Percentiles rank a stretch among this genome's conserved stretches.
Conservation (phyloP, 495 filamentous ascomycete species). For the Tirmania nivea region DNA sequence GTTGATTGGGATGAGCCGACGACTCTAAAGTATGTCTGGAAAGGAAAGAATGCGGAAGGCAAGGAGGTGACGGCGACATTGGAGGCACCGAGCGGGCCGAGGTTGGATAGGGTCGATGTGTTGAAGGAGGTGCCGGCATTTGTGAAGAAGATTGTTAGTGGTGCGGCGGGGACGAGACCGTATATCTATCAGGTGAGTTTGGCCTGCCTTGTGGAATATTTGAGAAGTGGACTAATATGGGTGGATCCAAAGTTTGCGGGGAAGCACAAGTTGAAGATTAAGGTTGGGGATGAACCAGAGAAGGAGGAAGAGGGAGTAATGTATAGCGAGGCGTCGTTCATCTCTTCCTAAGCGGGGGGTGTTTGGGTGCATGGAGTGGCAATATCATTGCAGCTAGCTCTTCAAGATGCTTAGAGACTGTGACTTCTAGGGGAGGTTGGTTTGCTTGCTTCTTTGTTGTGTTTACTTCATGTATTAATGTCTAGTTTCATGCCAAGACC, state of each 20-base stretch:
- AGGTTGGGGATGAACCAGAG: constrained; percentile 50
- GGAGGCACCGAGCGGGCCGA: constrained; percentile 44
- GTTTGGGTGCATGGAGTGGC: no score
- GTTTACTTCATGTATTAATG: no score
- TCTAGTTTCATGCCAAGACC: no score
- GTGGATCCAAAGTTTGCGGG: constrained; percentile 12
- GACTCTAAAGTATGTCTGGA: constrained; percentile 53
- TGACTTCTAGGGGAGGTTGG: no score
- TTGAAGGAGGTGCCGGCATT: constrained; percentile 93
- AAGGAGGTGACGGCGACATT: constrained; percentile 45
- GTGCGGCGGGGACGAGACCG: constrained; percentile 71
- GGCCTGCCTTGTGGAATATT: not conserved
- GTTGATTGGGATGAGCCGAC: constrained; percentile 81
- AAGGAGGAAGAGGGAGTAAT: constrained; percentile 51
- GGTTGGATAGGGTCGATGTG: constrained; percentile 71
- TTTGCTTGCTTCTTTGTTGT: no score
- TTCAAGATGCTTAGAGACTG: no score
- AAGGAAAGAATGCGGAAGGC: constrained; percentile 53
- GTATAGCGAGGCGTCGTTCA: constrained; percentile 82
- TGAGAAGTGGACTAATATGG: constrained; percentile 1
- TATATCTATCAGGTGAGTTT: constrained; percentile 81
- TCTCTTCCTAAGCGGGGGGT: constrained; percentile 28
- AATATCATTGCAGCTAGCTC: no score
- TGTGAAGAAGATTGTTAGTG: constrained; percentile 76
- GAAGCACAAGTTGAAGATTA: constrained; percentile 52